A percentile compares a stretch with the other conserved stretches of the same genome.
phyloP scores from a whole-genome alignment of 2,329 filamentous ascomycete genomes.

The Hypocreales sp. region DNA sequence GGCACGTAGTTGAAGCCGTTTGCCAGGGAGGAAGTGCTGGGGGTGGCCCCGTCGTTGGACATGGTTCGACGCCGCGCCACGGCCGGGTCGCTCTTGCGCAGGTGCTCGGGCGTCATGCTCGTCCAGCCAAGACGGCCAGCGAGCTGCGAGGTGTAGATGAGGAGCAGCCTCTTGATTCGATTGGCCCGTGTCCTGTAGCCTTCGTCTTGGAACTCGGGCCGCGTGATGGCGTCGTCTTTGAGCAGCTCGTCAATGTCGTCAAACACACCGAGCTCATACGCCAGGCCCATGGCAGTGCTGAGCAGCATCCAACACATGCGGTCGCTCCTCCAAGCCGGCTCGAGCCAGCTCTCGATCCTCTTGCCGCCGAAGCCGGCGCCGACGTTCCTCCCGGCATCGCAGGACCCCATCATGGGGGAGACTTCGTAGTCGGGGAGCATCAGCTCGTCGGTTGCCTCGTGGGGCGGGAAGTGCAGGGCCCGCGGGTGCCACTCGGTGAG shows the following conservation, averaged over 20 bases:
- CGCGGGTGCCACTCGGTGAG: constrained; percentile 95
- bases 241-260: constrained; percentile 68
- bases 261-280: constrained; percentile 90
- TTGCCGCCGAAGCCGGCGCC: constrained; percentile 58
- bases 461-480: constrained; percentile 82
- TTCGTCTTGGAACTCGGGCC: constrained; percentile 58
- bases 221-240: constrained; percentile 39
- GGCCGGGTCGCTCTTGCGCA: constrained; percentile 42
- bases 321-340: constrained; percentile 87
- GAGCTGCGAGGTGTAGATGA: constrained; percentile 89
- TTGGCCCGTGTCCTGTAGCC: constrained; percentile 61
- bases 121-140: constrained; percentile 84
- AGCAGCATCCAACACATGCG: constrained; percentile 98
- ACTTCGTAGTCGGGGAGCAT: constrained; percentile 45
- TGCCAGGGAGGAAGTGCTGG: constrained; percentile 41
- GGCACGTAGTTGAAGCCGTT: constrained; percentile 51
- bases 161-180: constrained; percentile 70
- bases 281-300: constrained; percentile 76
- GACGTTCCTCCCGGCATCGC: constrained; percentile 14
- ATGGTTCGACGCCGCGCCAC: constrained; percentile 31
- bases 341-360: constrained; percentile 87
- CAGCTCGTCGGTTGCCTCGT: constrained; percentile 56
- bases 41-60: constrained; percentile 42
- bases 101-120: constrained; percentile 70
- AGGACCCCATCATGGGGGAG: constrained; percentile 22